These are phyloP conservation scores for Holtermannia corniformis DNA, from an alignment of 768 basidiomycete genomes.

Conservation along the genomic window DNA sequence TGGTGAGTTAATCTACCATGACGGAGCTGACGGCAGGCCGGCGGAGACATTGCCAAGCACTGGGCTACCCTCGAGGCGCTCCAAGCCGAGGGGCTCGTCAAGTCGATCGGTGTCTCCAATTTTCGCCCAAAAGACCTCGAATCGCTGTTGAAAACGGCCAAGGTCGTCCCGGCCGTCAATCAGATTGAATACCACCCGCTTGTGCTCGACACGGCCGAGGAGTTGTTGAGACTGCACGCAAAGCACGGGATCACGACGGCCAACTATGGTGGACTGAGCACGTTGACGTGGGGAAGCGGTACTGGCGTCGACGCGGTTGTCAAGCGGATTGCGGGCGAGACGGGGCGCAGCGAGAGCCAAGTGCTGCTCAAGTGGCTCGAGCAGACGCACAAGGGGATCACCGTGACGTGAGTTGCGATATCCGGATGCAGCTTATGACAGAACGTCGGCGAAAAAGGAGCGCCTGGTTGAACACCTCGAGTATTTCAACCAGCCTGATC, in stretches of 20 bases:
- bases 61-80: constrained; percentile 57
- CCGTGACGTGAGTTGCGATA: constrained; percentile 20
- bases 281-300: constrained; percentile 13
- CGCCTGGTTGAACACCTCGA: neutral
- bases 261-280: constrained; percentile 26
- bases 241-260: constrained; percentile 31
- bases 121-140: constrained; percentile 40
- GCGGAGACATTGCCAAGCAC: constrained; percentile 40
- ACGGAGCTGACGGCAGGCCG: constrained; percentile 5
- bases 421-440: neutral
- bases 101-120: constrained; percentile 44
- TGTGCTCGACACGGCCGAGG: constrained; percentile 20
- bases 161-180: constrained; percentile 39
- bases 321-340: constrained; percentile 9
- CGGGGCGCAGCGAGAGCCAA: constrained; percentile 18
- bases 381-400: constrained; percentile 17
- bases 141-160: constrained; percentile 31
- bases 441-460: constrained; percentile 2
- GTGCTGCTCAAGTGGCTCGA: constrained; percentile 27
- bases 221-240: constrained; percentile 30
- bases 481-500: neutral
- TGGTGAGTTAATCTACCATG: neutral
- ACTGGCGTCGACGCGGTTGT: constrained; percentile 19
- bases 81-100: constrained; percentile 43
- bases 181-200: constrained; percentile 45